Conservation (phyloP, 129 eudicot genomes). For the Apium graveolens region DNA sequence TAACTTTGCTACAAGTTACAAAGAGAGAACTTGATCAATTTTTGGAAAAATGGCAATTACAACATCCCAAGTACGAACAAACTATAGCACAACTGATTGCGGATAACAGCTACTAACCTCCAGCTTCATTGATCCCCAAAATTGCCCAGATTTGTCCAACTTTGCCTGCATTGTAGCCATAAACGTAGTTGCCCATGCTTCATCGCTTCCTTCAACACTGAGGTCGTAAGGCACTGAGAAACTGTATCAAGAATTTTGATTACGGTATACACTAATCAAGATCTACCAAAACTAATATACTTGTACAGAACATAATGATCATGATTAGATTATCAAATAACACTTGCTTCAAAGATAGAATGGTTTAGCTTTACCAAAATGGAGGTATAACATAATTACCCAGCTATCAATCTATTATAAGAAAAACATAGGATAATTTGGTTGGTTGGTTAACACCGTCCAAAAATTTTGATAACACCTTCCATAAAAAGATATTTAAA, state of each 20-base stretch:
- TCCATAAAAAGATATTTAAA: too few species aligned
- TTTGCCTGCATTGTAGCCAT: conserved; percentile 33
- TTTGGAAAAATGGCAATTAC: not conserved
- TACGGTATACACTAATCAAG: conserved; percentile 1
- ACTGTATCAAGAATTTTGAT: conserved; percentile 31
- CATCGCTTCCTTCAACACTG: conserved; percentile 66
- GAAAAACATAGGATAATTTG: too few species aligned
- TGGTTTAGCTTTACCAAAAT: not conserved
- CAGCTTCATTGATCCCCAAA: conserved; percentile 69
- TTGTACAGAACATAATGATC: not conserved
- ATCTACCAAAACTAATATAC: not conserved
- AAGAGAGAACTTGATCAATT: not conserved
- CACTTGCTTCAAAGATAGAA: not conserved
- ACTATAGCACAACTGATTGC: conserved; percentile 65
- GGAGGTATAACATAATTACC: not conserved
- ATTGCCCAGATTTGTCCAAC: conserved; percentile 53
- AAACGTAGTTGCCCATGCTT: conserved; percentile 64
- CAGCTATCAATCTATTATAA: not conserved
- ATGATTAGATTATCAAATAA: not conserved
- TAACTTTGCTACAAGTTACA: not conserved
- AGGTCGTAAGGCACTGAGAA: conserved; percentile 84
- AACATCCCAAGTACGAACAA: not conserved
- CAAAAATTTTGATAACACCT: too few species aligned
- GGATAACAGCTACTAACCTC: conserved; percentile 75
- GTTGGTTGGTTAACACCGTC: too few species aligned